These are phyloP conservation scores for Candida ascalaphidarum DNA, from an alignment of 805 yeast species.

Conservation along the genomic window DNA sequence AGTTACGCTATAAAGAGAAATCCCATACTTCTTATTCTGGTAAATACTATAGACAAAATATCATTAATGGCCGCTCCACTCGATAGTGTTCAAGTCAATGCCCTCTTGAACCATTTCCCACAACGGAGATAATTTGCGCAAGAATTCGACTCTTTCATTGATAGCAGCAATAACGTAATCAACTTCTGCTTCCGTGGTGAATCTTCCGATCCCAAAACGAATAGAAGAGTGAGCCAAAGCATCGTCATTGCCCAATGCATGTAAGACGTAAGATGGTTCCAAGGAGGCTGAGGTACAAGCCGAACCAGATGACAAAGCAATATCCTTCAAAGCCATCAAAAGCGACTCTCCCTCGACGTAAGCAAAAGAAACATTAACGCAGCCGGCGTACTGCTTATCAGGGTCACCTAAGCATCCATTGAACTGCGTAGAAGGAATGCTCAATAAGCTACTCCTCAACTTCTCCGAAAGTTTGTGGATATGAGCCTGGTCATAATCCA, in stretches of 20 bases:
- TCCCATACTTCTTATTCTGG: no score
- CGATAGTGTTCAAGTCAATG: constrained; percentile 84
- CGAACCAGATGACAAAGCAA: constrained; percentile 92
- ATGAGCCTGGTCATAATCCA: constrained; percentile 64
- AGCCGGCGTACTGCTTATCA: constrained; percentile 62
- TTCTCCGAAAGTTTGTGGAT: constrained; percentile 64
- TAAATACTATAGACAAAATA: no score
- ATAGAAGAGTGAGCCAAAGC: constrained; percentile 98
- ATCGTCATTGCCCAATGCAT: constrained; percentile 96
- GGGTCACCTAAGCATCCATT: constrained; percentile 69
- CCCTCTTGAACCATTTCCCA: constrained; percentile 99
- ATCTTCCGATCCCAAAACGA: constrained; percentile 94
- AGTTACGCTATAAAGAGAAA: no score
- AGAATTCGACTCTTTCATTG: constrained; percentile 78
- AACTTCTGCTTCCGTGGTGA: constrained; percentile 92
- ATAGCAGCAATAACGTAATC: constrained; percentile 91
- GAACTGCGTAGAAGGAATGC: constrained; percentile 81
- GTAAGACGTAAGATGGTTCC: constrained; percentile 94
- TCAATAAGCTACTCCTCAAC: constrained; percentile 61
- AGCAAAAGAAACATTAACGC: constrained; percentile 95
- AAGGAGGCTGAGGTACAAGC: constrained; percentile 98
- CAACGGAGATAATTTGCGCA: constrained; percentile 87
- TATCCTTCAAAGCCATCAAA: constrained; percentile 94
- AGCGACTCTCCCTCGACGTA: constrained; percentile 97
- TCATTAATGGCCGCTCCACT: constrained; percentile 90